Conservation (phyloP, 192 early-diverging fungal genomes). For the Coemansia sp. region DNA sequence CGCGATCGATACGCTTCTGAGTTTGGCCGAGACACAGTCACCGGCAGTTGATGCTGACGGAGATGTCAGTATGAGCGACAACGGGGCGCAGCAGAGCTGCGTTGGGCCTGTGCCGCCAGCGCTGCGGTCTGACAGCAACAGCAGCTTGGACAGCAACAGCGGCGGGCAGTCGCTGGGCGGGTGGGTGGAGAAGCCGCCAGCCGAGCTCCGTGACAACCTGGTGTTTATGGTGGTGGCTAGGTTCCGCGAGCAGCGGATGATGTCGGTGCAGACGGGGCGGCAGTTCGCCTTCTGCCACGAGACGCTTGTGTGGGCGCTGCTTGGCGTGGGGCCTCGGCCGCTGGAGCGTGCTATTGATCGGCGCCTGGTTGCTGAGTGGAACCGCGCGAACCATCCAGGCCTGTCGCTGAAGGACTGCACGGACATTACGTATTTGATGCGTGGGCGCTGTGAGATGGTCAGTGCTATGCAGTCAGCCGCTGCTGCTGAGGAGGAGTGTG, state of each 20-base stretch:
- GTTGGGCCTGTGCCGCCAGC: conserved; percentile 41
- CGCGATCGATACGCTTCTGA: conserved; percentile 62
- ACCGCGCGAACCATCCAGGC: conserved; percentile 32
- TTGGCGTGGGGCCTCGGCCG: conserved; percentile 42
- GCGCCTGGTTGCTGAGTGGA: conserved; percentile 55
- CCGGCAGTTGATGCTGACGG: conserved; percentile 22
- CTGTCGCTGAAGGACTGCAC: conserved; percentile 29
- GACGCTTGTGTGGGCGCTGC: conserved; percentile 63
- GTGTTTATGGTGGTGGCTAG: conserved; percentile 64
- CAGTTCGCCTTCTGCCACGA: conserved; percentile 90
- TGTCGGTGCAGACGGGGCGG: conserved; percentile 79
- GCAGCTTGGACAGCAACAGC: background rate
- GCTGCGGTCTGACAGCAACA: conserved; percentile 26
- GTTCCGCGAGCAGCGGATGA: conserved; percentile 77
- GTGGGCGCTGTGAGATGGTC: conserved; percentile 50
- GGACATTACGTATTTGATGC: conserved; percentile 48
- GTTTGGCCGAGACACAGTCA: background rate
- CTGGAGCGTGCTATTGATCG: conserved; percentile 46
- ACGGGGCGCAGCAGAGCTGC: conserved; percentile 11
- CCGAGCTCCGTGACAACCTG: conserved; percentile 57
- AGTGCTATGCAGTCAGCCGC: conserved; percentile 27
- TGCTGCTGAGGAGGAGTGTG: background rate
- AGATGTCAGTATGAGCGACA: conserved; percentile 21
- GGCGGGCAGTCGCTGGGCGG: conserved; percentile 28
- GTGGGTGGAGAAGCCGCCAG: conserved; percentile 33